Conservation (phyloP, 768 basidiomycete species). For the Podaxis sp. region DNA sequence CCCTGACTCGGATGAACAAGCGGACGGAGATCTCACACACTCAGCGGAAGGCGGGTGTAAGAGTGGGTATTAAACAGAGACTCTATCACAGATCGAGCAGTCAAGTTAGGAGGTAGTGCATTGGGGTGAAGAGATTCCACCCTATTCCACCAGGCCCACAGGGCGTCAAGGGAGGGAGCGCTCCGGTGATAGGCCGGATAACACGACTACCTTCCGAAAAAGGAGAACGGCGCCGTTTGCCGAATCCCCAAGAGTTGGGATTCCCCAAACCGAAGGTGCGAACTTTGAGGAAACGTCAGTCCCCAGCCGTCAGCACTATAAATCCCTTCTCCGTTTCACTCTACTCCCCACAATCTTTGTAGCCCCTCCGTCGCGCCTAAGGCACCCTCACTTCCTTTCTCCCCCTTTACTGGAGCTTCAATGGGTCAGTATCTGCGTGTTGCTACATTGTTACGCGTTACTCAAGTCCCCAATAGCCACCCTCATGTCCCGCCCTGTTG, state of each 20-base stretch:
- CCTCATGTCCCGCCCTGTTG: constrained; percentile 45
- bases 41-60: not conserved
- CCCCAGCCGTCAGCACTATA: constrained; percentile 6
- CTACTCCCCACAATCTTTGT: not conserved
- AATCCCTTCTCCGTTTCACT: not conserved
- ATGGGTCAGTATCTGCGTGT: constrained; percentile 12
- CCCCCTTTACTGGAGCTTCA: not conserved
- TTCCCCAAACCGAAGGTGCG: constrained; percentile 14
- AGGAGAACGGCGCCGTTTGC: constrained; percentile 21
- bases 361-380: not conserved
- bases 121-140: not conserved
- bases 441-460: not conserved
- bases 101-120: not conserved
- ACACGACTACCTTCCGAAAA: constrained; percentile 9
- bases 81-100: not conserved
- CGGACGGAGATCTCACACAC: not conserved
- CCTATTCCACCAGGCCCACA: not conserved
- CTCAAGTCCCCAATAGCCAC: constrained; percentile 22
- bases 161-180: not conserved
- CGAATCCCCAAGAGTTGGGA: constrained; percentile 31
- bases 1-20: not conserved
- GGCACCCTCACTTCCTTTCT: not conserved
- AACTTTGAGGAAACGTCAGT: constrained; percentile 7
- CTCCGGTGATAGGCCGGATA: constrained; percentile 3
- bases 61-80: not conserved